These are phyloP conservation scores for Nemania abortiva DNA, from an alignment of 2,329 filamentous ascomycete species.

Conservation along the genomic window DNA sequence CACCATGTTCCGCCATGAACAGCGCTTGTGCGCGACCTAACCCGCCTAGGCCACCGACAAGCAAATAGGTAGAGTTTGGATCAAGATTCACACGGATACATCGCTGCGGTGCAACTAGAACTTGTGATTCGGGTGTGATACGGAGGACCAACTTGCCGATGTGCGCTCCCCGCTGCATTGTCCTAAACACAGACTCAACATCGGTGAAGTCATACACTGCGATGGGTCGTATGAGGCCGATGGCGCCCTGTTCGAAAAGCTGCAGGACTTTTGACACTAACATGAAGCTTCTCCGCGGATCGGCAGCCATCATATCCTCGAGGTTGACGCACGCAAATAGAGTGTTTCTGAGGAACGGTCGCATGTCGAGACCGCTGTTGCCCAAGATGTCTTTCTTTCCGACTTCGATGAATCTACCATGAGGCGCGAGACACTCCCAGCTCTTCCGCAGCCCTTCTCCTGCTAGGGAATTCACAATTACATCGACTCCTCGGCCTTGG, in stretches of 20 bases:
- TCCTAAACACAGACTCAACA: constrained; percentile 16
- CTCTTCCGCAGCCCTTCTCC: constrained; percentile 26
- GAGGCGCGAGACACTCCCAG: constrained; percentile 30
- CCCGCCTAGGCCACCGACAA: constrained; percentile 28
- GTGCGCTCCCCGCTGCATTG: constrained; percentile 25
- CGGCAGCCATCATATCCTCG: constrained; percentile 17
- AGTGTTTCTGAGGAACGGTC: constrained; percentile 22
- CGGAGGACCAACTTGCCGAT: constrained; percentile 24
- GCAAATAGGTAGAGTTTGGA: constrained; percentile 24
- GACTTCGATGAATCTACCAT: constrained; percentile 30
- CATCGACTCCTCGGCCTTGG: constrained; percentile 25
- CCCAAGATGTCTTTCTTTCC: constrained; percentile 26
- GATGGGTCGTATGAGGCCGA: constrained; percentile 19
- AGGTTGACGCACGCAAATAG: constrained; percentile 26
- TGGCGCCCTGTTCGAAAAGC: constrained; percentile 13
- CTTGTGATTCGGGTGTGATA: constrained; percentile 14
- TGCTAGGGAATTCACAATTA: constrained; percentile 22
- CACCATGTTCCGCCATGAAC: constrained; percentile 24
- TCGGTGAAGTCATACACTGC: constrained; percentile 22
- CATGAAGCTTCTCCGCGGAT: constrained; percentile 5
- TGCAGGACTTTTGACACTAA: constrained; percentile 20
- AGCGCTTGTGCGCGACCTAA: constrained; percentile 13
- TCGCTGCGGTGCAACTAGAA: constrained; percentile 6
- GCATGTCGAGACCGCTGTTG: constrained; percentile 27
- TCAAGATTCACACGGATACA: constrained; percentile 14